A percentile compares a stretch with the other conserved stretches of the same genome.
These are phyloP conservation scores for Colletotrichum sp. DNA, from an alignment of 2,329 filamentous ascomycete species.

Conservation along the genomic window DNA sequence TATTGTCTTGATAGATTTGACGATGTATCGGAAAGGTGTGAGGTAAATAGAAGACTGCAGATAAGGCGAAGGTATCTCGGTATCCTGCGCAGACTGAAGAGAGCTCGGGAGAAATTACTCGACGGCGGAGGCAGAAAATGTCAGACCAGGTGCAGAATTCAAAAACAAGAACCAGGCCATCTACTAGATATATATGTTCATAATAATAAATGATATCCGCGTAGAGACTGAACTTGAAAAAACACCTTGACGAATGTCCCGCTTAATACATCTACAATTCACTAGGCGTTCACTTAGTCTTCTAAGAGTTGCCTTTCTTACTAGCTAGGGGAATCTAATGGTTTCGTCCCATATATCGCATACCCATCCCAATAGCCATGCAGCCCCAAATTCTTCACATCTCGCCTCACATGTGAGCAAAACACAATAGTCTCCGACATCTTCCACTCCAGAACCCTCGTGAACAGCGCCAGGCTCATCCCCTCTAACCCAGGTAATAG, in stretches of 20 bases:
- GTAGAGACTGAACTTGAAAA: rapidly evolving
- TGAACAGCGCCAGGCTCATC: constrained; percentile 28
- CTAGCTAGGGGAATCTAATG: background rate
- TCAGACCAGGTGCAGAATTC: too few relatives aligned
- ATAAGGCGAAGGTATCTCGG: too few relatives aligned
- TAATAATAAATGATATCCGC: rapidly evolving
- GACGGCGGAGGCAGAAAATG: background rate
- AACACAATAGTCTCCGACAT: constrained; percentile 28
- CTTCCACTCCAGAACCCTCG: constrained; percentile 25
- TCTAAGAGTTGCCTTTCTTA: background rate
- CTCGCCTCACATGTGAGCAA: constrained; percentile 26
- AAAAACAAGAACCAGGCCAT: background rate
- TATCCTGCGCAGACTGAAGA: too few relatives aligned
- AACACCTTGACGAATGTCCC: background rate
- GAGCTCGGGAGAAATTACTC: too few relatives aligned
- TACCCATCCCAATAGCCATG: constrained; percentile 30
- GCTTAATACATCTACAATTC: background rate
- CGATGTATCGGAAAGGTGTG: background rate
- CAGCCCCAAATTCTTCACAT: constrained; percentile 27
- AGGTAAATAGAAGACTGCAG: rapidly evolving
- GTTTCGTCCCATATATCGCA: constrained; percentile 10
- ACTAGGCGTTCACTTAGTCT: background rate
- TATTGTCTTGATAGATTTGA: background rate
- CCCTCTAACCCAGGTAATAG: constrained; percentile 24
- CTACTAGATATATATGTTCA: background rate